Evolutionary conservation across 2,329 filamentous ascomycete genomes (phyloP).

Genomic region (Cladorrhinum sp.): DNA sequence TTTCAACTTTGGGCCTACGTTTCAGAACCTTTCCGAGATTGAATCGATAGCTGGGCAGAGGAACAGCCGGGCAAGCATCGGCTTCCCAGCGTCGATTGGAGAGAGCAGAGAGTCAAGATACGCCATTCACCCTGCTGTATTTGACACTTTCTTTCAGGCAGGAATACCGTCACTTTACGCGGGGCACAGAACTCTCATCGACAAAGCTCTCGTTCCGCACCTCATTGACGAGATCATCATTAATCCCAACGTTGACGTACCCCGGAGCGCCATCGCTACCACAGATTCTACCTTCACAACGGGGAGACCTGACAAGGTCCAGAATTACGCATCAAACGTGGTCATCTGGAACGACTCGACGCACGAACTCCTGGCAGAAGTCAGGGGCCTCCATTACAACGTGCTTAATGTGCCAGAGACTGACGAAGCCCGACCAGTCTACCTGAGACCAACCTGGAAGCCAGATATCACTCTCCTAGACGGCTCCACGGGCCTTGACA

Average conservation of each 20-base stretch:
- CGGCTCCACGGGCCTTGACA: background rate
- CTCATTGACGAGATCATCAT: slow-evolving; percentile 16
- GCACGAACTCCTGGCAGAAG: slow-evolving; percentile 21
- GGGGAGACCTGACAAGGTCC: slow-evolving; percentile 13
- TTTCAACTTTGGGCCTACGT: slow-evolving; percentile 27
- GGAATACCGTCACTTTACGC: slow-evolving; percentile 4
- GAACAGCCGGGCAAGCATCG: background rate
- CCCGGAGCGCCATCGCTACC: slow-evolving; percentile 11
- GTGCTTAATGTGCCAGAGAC: slow-evolving; percentile 24
- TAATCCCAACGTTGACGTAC: background rate
- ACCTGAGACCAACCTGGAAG: slow-evolving; percentile 23
- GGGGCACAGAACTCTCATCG: slow-evolving; percentile 17
- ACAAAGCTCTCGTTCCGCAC: slow-evolving; percentile 14
- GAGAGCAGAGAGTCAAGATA: slow-evolving; percentile 23
- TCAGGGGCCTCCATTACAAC: slow-evolving; percentile 23
- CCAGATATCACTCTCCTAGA: slow-evolving; percentile 26
- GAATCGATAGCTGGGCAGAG: slow-evolving; percentile 23
- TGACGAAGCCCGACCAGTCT: slow-evolving; percentile 25
- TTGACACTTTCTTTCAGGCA: slow-evolving; percentile 28
- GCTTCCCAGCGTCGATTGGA: background rate
- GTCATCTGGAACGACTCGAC: slow-evolving; percentile 21
- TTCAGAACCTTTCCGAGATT: slow-evolving; percentile 22
- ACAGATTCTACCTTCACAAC: slow-evolving; percentile 13
- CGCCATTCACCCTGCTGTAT: slow-evolving; percentile 26
- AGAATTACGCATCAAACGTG: slow-evolving; percentile 24